phyloP scores from a whole-genome alignment of 345 rosid genomes.

The Ceriops tagal region DNA sequence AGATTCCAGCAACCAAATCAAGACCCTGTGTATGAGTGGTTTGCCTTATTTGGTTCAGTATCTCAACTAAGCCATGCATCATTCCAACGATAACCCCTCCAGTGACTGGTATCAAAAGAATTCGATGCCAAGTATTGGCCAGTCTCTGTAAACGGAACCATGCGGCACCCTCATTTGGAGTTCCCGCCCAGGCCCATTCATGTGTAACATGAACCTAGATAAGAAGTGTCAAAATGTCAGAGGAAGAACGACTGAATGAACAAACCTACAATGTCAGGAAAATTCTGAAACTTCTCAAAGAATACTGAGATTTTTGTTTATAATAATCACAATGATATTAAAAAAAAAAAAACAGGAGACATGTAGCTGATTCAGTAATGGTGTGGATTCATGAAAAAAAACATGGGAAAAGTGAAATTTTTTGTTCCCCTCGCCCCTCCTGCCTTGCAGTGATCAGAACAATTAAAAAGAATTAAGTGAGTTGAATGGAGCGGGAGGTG shows the following conservation, averaged over 20 bases:
- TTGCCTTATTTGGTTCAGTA: conserved; percentile 80
- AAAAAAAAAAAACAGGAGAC: too few relatives aligned
- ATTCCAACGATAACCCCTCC: conserved; percentile 96
- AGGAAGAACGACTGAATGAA: not conserved
- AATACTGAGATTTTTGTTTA: too few relatives aligned
- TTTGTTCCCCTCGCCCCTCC: not conserved
- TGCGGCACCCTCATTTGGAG: conserved; percentile 95
- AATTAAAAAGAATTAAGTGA: too few relatives aligned
- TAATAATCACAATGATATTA: too few relatives aligned
- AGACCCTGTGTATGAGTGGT: conserved; percentile 66
- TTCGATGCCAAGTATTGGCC: conserved; percentile 93
- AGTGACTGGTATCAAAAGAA: conserved; percentile 84
- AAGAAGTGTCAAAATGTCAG: conserved; percentile 6
- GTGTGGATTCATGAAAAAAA: too few relatives aligned
- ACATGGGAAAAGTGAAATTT: not conserved
- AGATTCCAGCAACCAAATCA: conserved; percentile 79
- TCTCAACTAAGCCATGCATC: conserved; percentile 97
- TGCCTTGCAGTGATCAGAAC: too few relatives aligned
- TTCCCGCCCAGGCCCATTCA: conserved; percentile 99
- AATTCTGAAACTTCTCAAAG: too few relatives aligned
- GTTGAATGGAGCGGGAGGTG: too few relatives aligned
- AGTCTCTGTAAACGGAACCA: conserved; percentile 89
- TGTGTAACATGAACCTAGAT: conserved; percentile 83
- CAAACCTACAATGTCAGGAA: not conserved
- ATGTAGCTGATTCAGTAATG: too few relatives aligned